These are phyloP conservation scores for Candida qinlingensis DNA, from an alignment of 805 yeast genomes.

Conservation along the genomic window DNA sequence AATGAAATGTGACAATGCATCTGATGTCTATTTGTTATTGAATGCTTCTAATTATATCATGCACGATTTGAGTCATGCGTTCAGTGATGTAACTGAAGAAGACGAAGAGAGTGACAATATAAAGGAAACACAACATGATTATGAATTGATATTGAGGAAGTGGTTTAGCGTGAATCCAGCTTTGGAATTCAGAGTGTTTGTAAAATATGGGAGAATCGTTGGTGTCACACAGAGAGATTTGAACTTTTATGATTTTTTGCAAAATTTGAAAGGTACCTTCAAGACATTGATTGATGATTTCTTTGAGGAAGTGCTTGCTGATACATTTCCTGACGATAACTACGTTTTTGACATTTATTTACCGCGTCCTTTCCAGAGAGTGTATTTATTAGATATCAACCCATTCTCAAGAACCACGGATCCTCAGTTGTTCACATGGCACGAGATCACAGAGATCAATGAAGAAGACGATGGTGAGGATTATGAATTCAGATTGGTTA, in stretches of 20 bases:
- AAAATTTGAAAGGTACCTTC: conserved; percentile 43
- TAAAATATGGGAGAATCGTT: conserved; percentile 53
- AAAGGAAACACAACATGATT: conserved; percentile 27
- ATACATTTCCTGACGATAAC: conserved; percentile 46
- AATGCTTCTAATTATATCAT: conserved; percentile 85
- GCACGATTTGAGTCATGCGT: conserved; percentile 76
- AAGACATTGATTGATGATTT: conserved; percentile 47
- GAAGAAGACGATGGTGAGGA: conserved; percentile 21
- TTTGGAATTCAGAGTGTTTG: conserved; percentile 84
- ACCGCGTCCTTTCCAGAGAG: conserved; percentile 64
- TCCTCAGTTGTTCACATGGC: conserved; percentile 76
- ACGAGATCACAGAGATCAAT: conserved; percentile 48
- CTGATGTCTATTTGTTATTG: conserved; percentile 74
- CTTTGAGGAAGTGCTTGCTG: conserved; percentile 41
- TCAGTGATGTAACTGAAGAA: conserved; percentile 37
- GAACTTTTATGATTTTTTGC: conserved; percentile 71
- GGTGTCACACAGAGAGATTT: conserved; percentile 85
- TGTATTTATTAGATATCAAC: conserved; percentile 77
- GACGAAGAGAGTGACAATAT: conserved; percentile 21
- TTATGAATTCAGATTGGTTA: conserved; percentile 60
- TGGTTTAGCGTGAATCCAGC: conserved; percentile 88
- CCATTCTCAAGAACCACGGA: conserved; percentile 81
- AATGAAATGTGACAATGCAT: conserved; percentile 61
- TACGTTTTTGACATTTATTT: conserved; percentile 80
- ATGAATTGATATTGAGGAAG: conserved; percentile 70